A percentile compares a stretch with the other conserved stretches of the same genome.
Conservation (phyloP, 2,329 filamentous ascomycete genomes). For the Polychaeton citri region DNA sequence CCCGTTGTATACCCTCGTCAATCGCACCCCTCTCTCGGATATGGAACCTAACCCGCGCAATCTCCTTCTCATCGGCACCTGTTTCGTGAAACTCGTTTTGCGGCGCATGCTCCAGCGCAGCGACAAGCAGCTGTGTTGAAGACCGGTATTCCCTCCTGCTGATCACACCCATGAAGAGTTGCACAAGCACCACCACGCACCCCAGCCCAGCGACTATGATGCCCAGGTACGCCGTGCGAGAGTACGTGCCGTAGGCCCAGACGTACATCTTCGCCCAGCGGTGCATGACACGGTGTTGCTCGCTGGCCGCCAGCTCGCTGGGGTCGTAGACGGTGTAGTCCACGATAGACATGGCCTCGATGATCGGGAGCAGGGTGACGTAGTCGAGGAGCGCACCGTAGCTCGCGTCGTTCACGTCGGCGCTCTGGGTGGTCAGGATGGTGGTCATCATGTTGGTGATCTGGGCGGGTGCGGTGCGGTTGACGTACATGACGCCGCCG, state of each 20-base stretch:
- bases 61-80: slow-evolving; percentile 7
- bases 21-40: slow-evolving; percentile 3
- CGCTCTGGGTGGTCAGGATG: background rate
- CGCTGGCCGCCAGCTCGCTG: background rate
- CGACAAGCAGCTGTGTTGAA: slow-evolving; percentile 10
- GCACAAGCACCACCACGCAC: slow-evolving; percentile 7
- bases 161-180: slow-evolving; percentile 8
- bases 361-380: slow-evolving; percentile 1
- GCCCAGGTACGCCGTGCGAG: slow-evolving; percentile 11
- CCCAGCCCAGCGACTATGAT: slow-evolving; percentile 8
- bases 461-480: background rate
- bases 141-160: slow-evolving; percentile 6
- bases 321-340: slow-evolving; percentile 4
- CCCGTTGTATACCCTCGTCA: background rate
- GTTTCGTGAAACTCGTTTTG: slow-evolving; percentile 9
- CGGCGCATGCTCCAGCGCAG: slow-evolving; percentile 13
- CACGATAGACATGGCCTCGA: slow-evolving; percentile 11
- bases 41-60: slow-evolving; percentile 8
- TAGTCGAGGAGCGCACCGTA: background rate
- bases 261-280: slow-evolving; percentile 9
- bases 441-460: background rate
- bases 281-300: slow-evolving; percentile 1
- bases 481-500: background rate
- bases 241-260: slow-evolving; percentile 11
- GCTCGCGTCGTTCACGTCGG: background rate